These are phyloP conservation scores for Melanogaster broomeanus DNA, from an alignment of 768 basidiomycete genomes.

Conservation along the genomic window DNA sequence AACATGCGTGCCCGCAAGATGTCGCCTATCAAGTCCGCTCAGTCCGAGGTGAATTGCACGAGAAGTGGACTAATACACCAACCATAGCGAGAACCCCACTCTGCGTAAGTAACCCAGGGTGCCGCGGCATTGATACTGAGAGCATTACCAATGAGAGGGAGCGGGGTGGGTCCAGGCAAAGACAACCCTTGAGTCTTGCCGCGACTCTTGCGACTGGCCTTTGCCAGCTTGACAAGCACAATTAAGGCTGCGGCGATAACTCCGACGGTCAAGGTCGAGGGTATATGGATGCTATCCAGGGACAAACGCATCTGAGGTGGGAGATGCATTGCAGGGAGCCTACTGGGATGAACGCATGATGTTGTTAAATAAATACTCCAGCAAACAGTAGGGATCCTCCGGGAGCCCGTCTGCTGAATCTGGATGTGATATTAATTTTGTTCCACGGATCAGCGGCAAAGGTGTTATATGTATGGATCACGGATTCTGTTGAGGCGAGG, in stretches of 20 bases:
- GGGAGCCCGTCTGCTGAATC: no score
- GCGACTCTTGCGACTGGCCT: background rate
- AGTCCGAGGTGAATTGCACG: background rate
- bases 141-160: background rate
- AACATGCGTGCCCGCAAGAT: background rate
- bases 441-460: no score
- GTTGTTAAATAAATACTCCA: no score
- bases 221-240: background rate
- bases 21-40: background rate
- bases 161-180: background rate
- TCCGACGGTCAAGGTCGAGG: background rate
- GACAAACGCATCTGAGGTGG: background rate
- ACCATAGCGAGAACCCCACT: constrained; percentile 1
- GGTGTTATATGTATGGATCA: no score
- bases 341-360: no score
- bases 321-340: no score
- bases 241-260: background rate
- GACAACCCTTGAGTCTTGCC: background rate
- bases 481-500: no score
- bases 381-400: no score
- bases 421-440: no score
- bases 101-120: constrained; percentile 1
- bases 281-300: background rate
- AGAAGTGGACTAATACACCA: background rate
- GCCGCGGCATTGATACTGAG: background rate